These are phyloP conservation scores for Stagonosporopsis cucurbitacearum DNA, from an alignment of 2,329 filamentous ascomycete genomes.

Conservation along the genomic window DNA sequence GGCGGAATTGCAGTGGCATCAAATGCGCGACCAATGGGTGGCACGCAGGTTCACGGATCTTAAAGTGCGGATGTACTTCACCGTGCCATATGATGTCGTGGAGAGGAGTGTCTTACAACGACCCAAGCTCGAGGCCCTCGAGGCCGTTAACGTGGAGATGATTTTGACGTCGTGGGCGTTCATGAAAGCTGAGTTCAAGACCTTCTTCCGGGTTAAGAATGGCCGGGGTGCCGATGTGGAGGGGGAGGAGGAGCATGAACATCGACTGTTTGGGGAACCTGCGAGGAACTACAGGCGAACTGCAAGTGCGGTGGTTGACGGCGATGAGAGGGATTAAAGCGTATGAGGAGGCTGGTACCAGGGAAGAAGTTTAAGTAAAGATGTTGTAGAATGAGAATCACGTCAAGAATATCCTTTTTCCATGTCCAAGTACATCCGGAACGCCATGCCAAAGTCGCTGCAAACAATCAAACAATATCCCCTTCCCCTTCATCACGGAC, in stretches of 20 bases:
- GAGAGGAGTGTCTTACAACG: not conserved
- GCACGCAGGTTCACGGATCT: not conserved
- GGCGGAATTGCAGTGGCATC: not conserved
- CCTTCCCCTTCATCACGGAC: not conserved
- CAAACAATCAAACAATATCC: not conserved
- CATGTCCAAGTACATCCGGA: not conserved
- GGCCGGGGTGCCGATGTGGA: not conserved
- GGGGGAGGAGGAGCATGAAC: not conserved
- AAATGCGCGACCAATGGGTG: not conserved
- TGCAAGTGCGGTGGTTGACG: no score
- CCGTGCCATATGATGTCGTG: not conserved
- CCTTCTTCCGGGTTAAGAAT: not conserved
- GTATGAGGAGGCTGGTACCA: no score
- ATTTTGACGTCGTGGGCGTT: not conserved
- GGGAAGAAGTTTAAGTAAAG: no score
- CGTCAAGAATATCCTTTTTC: not conserved
- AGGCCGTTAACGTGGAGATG: not conserved
- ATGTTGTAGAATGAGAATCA: not conserved
- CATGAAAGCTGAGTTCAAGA: not conserved
- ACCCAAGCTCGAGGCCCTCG: not conserved
- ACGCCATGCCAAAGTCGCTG: slow-evolving; percentile 13
- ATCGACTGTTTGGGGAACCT: not conserved
- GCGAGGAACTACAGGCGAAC: no score
- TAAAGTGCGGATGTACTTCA: not conserved
- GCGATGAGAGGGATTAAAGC: no score